A percentile compares a stretch with the other conserved stretches of the same genome.
Conservation (phyloP, 345 rosid genomes). For the Rhodamnia rubescens region DNA sequence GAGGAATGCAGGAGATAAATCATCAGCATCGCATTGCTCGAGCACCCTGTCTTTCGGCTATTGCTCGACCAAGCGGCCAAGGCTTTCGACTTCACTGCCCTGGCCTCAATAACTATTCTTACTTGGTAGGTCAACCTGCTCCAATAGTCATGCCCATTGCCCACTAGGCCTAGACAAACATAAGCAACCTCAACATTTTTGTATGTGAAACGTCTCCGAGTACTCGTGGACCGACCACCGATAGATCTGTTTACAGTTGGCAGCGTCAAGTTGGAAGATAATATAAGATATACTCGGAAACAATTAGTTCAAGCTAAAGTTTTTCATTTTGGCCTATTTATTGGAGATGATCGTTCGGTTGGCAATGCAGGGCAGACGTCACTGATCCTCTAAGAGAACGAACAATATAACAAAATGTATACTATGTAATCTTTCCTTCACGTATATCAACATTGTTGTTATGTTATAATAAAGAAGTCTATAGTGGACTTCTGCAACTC, state of each 20-base stretch:
- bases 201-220: too few relatives aligned
- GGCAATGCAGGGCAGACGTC: background rate
- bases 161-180: too few relatives aligned
- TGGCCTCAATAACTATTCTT: constrained; percentile 6
- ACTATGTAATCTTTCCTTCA: background rate
- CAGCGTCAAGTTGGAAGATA: background rate
- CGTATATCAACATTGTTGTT: background rate
- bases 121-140: background rate
- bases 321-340: background rate
- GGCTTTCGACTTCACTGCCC: constrained; percentile 11
- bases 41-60: constrained; percentile 20
- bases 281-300: background rate
- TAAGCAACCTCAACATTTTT: too few relatives aligned
- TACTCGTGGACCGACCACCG: too few relatives aligned
- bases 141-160: background rate
- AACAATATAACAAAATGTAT: background rate
- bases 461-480: too few relatives aligned
- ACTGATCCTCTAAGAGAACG: background rate
- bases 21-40: constrained; percentile 8
- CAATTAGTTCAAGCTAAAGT: background rate
- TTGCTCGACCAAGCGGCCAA: constrained; percentile 26
- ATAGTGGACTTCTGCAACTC: too few relatives aligned
- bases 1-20: constrained; percentile 25
- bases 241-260: background rate
- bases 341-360: background rate